These are phyloP conservation scores for Pichia eremophila DNA, from an alignment of 805 yeast genomes.

Conservation along the genomic window DNA sequence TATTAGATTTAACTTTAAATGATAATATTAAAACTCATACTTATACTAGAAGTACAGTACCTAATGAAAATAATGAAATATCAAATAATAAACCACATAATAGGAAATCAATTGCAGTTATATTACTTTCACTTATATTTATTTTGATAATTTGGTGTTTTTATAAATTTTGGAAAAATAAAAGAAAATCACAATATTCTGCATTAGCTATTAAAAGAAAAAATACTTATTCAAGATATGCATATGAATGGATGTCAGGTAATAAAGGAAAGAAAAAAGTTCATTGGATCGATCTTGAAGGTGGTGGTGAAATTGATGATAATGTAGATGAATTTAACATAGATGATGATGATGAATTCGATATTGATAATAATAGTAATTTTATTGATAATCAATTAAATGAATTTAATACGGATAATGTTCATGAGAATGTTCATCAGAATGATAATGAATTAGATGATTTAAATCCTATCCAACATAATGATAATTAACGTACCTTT, in stretches of 20 bases:
- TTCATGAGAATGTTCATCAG: too few relatives aligned
- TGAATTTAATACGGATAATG: too few relatives aligned
- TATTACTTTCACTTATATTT: not conserved
- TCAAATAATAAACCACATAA: not conserved
- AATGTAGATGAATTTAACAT: not conserved
- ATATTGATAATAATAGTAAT: too few relatives aligned
- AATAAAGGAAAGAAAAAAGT: conserved; percentile 21
- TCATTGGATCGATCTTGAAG: conserved; percentile 20
- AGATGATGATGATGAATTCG: too few relatives aligned
- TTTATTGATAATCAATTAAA: too few relatives aligned
- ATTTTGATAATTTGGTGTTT: not conserved
- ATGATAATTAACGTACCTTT: too few relatives aligned
- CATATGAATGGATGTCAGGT: conserved; percentile 5
- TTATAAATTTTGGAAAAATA: not conserved
- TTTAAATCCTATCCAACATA: too few relatives aligned
- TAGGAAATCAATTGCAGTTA: not conserved
- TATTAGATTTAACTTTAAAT: conserved; percentile 39
- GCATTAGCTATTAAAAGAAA: conserved; percentile 1
- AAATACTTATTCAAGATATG: conserved; percentile 1
- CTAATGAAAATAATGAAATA: too few relatives aligned
- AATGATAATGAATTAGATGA: too few relatives aligned
- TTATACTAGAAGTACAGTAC: not conserved
- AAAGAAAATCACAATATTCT: not conserved
- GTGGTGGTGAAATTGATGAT: conserved; percentile 9
- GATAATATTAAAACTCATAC: conserved; percentile 3